Conservation (phyloP, 352 stramenopile species). For the Aphanomyces stellatus region DNA sequence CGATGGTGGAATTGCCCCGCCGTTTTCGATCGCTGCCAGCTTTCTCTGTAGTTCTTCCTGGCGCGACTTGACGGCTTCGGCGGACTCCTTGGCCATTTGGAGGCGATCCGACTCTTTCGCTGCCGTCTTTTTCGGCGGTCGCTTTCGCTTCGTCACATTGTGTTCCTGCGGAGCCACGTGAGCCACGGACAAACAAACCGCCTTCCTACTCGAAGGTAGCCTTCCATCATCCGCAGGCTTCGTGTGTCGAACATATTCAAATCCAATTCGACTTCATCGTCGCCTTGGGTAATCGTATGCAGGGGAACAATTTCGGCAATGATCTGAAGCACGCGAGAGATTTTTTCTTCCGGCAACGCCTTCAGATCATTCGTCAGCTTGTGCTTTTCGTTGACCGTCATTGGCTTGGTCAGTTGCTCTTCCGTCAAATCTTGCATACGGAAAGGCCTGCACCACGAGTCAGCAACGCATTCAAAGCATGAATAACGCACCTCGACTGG, state of each 20-base stretch:
- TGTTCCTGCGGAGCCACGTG: conserved; percentile 48
- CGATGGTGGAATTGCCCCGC: conserved; percentile 11
- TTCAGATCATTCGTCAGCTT: conserved; percentile 74
- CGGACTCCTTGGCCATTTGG: conserved; percentile 76
- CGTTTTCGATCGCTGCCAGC: conserved; percentile 62
- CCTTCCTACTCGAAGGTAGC: conserved; percentile 78
- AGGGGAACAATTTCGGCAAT: conserved; percentile 82
- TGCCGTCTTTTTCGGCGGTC: conserved; percentile 28
- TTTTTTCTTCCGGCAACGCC: conserved; percentile 75
- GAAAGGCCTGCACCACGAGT: conserved; percentile 46
- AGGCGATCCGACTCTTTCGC: conserved; percentile 39
- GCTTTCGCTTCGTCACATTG: conserved; percentile 75
- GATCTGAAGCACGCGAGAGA: conserved; percentile 83
- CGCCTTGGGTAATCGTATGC: conserved; percentile 71
- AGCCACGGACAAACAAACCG: conserved; percentile 2
- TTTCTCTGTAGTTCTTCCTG: conserved; percentile 73
- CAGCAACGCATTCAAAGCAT: conserved; percentile 7
- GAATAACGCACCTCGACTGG: background rate
- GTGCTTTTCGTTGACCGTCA: conserved; percentile 78
- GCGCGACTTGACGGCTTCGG: conserved; percentile 57
- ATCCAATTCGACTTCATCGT: conserved; percentile 84
- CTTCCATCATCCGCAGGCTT: conserved; percentile 83
- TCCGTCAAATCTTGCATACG: conserved; percentile 86
- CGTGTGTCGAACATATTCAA: conserved; percentile 84
- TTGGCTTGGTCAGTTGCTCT: conserved; percentile 78